phyloP scores from a whole-genome alignment of 805 yeast species.

The Ogataea methylovora region DNA sequence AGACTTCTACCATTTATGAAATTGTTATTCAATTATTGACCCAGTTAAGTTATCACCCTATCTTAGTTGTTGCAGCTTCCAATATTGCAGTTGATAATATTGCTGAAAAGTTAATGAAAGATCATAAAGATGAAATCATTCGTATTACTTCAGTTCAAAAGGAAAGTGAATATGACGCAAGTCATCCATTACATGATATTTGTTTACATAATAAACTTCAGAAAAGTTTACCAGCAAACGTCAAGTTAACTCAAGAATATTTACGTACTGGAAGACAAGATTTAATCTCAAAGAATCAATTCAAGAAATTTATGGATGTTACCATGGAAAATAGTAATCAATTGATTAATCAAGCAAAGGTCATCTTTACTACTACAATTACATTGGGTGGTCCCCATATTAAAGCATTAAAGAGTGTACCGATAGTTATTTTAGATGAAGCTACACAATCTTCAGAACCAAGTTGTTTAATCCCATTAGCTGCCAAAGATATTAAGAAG shows the following conservation, averaged over 20 bases:
- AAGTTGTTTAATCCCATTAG: constrained; percentile 59
- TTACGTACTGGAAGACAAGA: constrained; percentile 35
- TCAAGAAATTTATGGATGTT: constrained; percentile 40
- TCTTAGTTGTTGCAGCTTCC: constrained; percentile 68
- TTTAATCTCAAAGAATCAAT: constrained; percentile 35
- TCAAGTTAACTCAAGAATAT: constrained; percentile 35
- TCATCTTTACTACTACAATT: constrained; percentile 66
- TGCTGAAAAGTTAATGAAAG: constrained; percentile 55
- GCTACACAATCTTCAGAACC: constrained; percentile 75
- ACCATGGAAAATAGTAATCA: constrained; percentile 38
- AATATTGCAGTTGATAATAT: constrained; percentile 72
- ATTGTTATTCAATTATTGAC: constrained; percentile 66
- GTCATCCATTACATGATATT: constrained; percentile 49
- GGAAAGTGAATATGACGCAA: constrained; percentile 49
- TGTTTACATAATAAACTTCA: constrained; percentile 58
- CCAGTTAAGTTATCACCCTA: constrained; percentile 51
- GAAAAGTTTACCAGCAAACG: constrained; percentile 37
- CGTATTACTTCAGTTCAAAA: constrained; percentile 55
- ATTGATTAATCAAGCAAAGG: constrained; percentile 55
- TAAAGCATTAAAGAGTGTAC: constrained; percentile 39
- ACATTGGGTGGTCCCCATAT: constrained; percentile 63
- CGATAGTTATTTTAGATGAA: constrained; percentile 73
- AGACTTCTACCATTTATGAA: constrained; percentile 80
- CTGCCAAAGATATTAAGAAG: constrained; percentile 58
- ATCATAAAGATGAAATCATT: constrained; percentile 42